Percentiles rank a stretch among this genome's conserved stretches.
These are phyloP conservation scores for Eucalyptus pauciflora DNA, from an alignment of 345 rosid species.

Conservation along the genomic window DNA sequence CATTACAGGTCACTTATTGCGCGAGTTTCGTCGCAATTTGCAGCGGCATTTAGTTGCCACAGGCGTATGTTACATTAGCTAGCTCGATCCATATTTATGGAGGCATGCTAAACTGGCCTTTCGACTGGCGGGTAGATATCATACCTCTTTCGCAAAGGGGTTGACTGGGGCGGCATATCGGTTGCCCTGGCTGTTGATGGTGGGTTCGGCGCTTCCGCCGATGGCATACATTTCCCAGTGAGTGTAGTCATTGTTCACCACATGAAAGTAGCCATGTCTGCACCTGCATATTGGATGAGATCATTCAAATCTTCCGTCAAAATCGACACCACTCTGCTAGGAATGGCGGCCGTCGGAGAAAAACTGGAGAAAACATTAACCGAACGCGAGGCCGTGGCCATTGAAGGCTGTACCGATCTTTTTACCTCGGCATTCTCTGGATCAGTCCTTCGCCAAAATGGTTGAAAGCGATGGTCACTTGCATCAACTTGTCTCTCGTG, in stretches of 20 bases:
- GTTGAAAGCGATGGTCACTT: constrained; percentile 92
- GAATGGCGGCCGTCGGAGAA: not conserved
- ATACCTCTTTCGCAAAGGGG: constrained; percentile 82
- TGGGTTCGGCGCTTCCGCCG: constrained; percentile 90
- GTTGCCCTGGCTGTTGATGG: constrained; percentile 96
- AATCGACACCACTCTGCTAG: not conserved
- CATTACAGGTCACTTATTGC: not conserved
- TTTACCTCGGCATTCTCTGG: constrained; percentile 96
- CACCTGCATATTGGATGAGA: constrained; percentile 37
- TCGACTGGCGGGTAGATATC: not conserved
- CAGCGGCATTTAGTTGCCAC: not conserved
- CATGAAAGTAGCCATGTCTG: constrained; percentile 92
- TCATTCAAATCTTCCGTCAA: not conserved
- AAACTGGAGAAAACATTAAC: not conserved
- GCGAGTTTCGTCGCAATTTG: not conserved
- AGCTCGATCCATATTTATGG: not conserved
- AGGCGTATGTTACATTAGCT: not conserved
- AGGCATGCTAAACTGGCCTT: not conserved
- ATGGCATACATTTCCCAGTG: constrained; percentile 99
- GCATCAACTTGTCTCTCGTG: constrained; percentile 80
- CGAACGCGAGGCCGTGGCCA: not conserved
- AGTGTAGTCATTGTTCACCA: constrained; percentile 93
- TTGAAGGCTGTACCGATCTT: not conserved
- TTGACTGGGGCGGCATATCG: constrained; percentile 72
- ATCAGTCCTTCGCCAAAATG: constrained; percentile 89